Evolutionary conservation across 305 asterid genomes (phyloP), one percentile per base, ranked within the genome.

Genomic region (Fraxinus velutina): DNA sequence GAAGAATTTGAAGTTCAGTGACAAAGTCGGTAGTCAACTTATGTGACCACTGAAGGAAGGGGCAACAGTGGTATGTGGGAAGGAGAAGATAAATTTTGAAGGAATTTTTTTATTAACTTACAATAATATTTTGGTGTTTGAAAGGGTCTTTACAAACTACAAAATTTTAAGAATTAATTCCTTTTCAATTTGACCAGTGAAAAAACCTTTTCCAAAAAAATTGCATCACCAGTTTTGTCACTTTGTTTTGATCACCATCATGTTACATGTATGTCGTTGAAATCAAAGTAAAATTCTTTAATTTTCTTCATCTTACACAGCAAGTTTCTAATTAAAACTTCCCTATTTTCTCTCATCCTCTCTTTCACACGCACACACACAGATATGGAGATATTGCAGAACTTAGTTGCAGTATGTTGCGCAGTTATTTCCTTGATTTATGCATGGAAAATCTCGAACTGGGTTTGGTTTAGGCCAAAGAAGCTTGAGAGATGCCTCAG

Each of bases 391-490:
- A 60, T 62, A 15, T 21, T 82, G 73, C 17, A 29, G 9, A 36
- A 36, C 76, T 6, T 24, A 73, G 34, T 73, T 30, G 83, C 79
- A 76, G 27, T 79, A 22, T 76, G 36, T 34, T 87, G 79, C 74
- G 32, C 55, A 42, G 47, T 39, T 15, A 21, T 72, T 17, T 60
- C 73, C 47, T 9, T 62, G 57, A 60, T 85, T 73, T 85, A 52
- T 42, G 80, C 73, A 62, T 83, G 87, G 85, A 87, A 66, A 73
- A 34, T 83, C 44, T 70, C 83, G 87, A 88, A 83, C 2, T 86
- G 86, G 90, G 82, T 78, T 2, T 91, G 90, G 92, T 79, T 88
- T 30, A 8, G 32, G 73, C 94, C 93, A 52, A 91, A 76, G 82
- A 90, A 74, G 89, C 83, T 91, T 33, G 93, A 90, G 81, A 90